Base-by-base conservation (phyloP, 2,329 filamentous ascomycete genomes). In the Hypoxylon rubiginosum region DNA sequence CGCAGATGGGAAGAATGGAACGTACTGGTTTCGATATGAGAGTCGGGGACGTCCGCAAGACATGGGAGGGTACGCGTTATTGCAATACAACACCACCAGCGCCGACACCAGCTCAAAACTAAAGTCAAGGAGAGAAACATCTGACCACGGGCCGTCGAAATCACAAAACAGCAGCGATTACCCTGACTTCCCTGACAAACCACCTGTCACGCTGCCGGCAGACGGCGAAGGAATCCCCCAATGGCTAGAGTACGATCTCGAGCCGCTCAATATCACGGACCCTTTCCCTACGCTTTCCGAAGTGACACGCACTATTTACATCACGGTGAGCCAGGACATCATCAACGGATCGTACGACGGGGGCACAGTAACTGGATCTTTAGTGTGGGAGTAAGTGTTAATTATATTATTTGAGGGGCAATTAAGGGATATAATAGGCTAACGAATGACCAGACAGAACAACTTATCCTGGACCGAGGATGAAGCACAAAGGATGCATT, bases 191-290 rank as follows among this genome's bases (percentile, higher is more conserved):
- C 80, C 81, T 0, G 45, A 60, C 7, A 64, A 69, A 1, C 71
- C 78, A 0, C 71, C 78, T 0, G 63, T 84, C 21, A 63, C 58
- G 0, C 64, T 84, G 0, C 77, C 82, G 0, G 68, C 75, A 0
- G 72, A 77, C 1, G 75, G 77, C 0, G 69, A 78, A 6, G 63
- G 71, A 30, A 73, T 69, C 51, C 30, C 74, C 7, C 49, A 66
- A 45, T 86, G 82, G 76, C 74, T 83, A 2, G 82, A 85, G 59
- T 85, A 85, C 62, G 79, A 80, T n/a, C 76, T 87, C 24, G 76
- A 77, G 55, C 76, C 80, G 1, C 70, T 81, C 11, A 65, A 75
- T 10, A 69, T 75, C 3, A 53, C 66, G 28, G 59, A 75, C 1
- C 15, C 56, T 66, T 79, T 82, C 34, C 84, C 84, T 0, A 72